Conservation (phyloP, 768 basidiomycete species). For the Lactifluus subvellereus region DNA sequence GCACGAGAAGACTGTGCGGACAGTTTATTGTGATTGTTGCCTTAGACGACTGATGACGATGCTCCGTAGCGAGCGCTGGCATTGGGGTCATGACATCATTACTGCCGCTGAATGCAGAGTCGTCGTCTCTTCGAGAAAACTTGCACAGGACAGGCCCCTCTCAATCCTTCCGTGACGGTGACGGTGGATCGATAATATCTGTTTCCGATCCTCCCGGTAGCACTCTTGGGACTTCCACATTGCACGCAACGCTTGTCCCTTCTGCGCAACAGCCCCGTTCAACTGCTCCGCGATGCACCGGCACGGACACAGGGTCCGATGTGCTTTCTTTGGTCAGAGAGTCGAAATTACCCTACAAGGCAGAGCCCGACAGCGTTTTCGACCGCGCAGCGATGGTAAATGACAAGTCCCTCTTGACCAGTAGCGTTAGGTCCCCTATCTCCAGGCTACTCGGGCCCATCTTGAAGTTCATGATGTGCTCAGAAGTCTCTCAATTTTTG, state of each 20-base stretch:
- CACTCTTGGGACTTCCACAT: neutral
- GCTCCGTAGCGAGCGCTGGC: neutral
- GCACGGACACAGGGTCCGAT: neutral
- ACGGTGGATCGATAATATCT: neutral
- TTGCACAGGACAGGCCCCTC: neutral
- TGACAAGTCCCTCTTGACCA: neutral
- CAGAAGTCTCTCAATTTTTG: conserved; percentile 1
- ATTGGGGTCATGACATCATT: neutral
- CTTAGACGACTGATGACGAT: neutral
- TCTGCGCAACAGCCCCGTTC: neutral
- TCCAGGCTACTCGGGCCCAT: neutral
- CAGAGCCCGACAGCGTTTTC: neutral
- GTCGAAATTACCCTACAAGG: neutral
- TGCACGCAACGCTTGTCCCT: neutral
- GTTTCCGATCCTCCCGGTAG: neutral
- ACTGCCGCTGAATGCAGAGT: neutral
- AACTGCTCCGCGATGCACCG: neutral
- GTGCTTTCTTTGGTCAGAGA: neutral
- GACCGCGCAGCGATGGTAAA: neutral
- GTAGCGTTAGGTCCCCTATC: neutral
- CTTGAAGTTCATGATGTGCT: neutral
- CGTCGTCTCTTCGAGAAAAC: neutral
- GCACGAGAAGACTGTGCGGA: neutral
- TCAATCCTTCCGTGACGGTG: neutral
- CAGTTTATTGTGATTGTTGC: neutral